Percentiles rank a stretch among this genome's conserved stretches.
phyloP scores from a whole-genome alignment of 345 rosid species.

The Corymbia maculata region DNA sequence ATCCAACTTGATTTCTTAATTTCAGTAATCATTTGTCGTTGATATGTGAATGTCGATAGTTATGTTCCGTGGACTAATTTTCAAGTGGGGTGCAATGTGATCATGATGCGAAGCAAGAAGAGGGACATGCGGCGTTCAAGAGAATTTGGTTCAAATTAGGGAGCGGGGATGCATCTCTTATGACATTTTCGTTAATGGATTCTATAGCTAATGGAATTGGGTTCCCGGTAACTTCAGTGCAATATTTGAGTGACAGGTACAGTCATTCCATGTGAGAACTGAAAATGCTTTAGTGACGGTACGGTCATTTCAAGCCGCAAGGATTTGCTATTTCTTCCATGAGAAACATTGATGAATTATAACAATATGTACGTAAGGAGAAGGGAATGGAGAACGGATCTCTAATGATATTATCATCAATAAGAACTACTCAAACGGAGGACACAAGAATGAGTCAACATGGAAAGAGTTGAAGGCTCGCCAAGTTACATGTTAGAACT shows the following conservation, averaged over 20 bases:
- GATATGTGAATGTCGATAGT: not conserved
- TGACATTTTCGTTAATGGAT: not conserved
- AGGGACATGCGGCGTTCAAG: not conserved
- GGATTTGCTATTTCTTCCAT: not conserved
- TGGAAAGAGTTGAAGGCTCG: not conserved
- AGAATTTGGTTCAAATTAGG: not conserved
- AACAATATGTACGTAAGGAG: no score
- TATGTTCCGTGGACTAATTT: not conserved
- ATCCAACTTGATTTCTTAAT: not conserved
- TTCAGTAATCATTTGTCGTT: not conserved
- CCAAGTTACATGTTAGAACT: not conserved
- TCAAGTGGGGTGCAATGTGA: not conserved
- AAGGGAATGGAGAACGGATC: no score
- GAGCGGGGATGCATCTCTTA: not conserved
- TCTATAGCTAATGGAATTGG: not conserved
- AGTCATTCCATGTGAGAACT: no score
- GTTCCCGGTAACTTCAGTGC: not conserved
- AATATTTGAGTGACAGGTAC: not conserved
- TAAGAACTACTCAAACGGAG: not conserved
- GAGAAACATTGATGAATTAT: not conserved
- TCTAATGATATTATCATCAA: no score
- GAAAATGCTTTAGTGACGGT: no score
- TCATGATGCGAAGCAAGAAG: not conserved
- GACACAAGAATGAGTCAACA: not conserved
- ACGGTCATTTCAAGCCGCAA: no score